Evolutionary conservation across 257 asterid genomes (phyloP).

Genomic region (Cordia subcordata): DNA sequence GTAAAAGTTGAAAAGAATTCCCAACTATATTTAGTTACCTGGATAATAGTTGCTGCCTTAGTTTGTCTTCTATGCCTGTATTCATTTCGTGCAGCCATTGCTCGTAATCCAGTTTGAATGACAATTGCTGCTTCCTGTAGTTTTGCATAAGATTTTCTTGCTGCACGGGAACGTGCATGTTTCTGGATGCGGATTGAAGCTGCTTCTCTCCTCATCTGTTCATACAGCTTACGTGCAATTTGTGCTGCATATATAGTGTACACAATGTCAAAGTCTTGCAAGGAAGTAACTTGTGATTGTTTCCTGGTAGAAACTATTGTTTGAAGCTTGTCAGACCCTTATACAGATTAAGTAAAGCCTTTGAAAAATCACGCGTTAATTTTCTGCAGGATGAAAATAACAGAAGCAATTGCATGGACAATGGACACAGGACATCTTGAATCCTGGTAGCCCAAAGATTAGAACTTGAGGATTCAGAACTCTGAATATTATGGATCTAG

Average conservation of each 20-base stretch:
- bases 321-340: neutral
- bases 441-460: neutral
- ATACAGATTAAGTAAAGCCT: too few species aligned
- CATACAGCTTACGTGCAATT: conserved; percentile 65
- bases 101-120: conserved; percentile 85
- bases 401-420: neutral
- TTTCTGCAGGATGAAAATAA: neutral
- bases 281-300: neutral
- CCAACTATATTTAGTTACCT: conserved; percentile 36
- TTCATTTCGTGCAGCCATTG: conserved; percentile 81
- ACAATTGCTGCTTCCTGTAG: conserved; percentile 58
- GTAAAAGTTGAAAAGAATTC: neutral
- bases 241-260: conserved; percentile 43
- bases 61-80: conserved; percentile 63
- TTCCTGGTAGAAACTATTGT: neutral
- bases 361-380: neutral
- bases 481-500: too few species aligned
- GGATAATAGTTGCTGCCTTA: conserved; percentile 70
- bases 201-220: conserved; percentile 71
- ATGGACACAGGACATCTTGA: neutral
- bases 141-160: conserved; percentile 56
- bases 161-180: conserved; percentile 62
- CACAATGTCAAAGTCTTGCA: neutral
- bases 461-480: too few species aligned
- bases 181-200: conserved; percentile 86